Percentiles rank a stretch among this genome's conserved stretches.
Evolutionary conservation across 2,329 filamentous ascomycete genomes (phyloP).

Genomic region (Monilinia fructigena): DNA sequence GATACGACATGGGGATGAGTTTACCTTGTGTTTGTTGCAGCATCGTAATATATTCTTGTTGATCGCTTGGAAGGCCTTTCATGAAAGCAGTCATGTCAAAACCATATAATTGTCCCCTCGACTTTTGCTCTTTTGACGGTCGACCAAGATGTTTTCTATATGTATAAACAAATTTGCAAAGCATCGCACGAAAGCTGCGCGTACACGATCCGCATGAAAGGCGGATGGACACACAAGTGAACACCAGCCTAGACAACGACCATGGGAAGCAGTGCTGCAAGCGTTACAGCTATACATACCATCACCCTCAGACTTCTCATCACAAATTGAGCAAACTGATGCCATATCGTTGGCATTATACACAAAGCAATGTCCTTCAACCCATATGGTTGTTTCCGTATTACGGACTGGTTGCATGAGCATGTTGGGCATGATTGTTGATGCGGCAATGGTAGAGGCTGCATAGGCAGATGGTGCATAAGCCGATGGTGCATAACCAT

Average conservation of each 20-base stretch:
- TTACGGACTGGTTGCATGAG: constrained; percentile 75
- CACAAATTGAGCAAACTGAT: constrained; percentile 69
- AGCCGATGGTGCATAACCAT: constrained; percentile 75
- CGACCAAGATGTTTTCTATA: constrained; percentile 63
- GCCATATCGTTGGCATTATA: constrained; percentile 59
- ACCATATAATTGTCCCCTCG: constrained; percentile 57
- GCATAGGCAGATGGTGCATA: constrained; percentile 85
- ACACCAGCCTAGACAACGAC: constrained; percentile 60
- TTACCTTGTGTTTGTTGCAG: constrained; percentile 66
- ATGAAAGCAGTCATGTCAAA: constrained; percentile 67
- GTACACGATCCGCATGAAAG: constrained; percentile 60
- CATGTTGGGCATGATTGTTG: constrained; percentile 83
- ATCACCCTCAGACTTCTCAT: constrained; percentile 65
- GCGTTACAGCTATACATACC: constrained; percentile 73
- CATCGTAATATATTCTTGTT: constrained; percentile 63
- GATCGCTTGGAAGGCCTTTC: constrained; percentile 62
- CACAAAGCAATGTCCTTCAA: constrained; percentile 79
- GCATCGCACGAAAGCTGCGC: constrained; percentile 63
- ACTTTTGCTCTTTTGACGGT: constrained; percentile 60
- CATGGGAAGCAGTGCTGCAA: constrained; percentile 58
- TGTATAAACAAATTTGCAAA: constrained; percentile 63
- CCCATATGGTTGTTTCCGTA: constrained; percentile 77
- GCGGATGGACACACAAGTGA: constrained; percentile 63
- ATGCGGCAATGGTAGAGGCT: constrained; percentile 80
- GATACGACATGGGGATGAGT: constrained; percentile 1